phyloP scores from a whole-genome alignment of 257 asterid genomes.

The Solanum etuberosum region DNA sequence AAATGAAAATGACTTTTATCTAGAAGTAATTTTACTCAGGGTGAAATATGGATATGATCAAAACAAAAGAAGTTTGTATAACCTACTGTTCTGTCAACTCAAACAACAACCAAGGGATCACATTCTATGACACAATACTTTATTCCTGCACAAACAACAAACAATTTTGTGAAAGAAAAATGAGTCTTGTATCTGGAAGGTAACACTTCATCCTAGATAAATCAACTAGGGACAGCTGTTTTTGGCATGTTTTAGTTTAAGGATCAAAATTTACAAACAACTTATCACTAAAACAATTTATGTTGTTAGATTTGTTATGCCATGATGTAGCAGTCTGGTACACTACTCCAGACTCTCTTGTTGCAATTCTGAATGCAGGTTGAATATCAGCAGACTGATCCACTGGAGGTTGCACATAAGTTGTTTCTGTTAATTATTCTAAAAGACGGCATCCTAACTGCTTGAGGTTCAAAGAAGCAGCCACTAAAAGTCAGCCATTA shows the following conservation, averaged over 20 bases:
- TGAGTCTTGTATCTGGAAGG: neutral
- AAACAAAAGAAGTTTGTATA: neutral
- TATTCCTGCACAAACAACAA: constrained; percentile 41
- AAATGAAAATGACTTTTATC: no score
- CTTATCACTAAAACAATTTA: neutral
- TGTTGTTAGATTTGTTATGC: neutral
- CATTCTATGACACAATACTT: constrained; percentile 88
- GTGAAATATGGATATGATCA: neutral
- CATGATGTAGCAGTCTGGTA: neutral
- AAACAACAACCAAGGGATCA: constrained; percentile 71
- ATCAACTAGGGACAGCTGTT: neutral
- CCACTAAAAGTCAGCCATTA: neutral
- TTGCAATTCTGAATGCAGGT: constrained; percentile 59
- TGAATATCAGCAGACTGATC: constrained; percentile 68
- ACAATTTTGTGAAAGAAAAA: neutral
- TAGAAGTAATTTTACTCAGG: neutral
- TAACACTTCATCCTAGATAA: neutral
- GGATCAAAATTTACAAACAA: neutral
- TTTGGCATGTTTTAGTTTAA: neutral
- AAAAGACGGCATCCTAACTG: constrained; percentile 95
- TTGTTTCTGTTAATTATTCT: constrained; percentile 67
- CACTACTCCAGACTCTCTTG: constrained; percentile 12
- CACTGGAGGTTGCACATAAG: constrained; percentile 75
- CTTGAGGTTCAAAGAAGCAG: constrained; percentile 9
- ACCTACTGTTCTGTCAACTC: constrained; percentile 83